A percentile compares a stretch with the other conserved stretches of the same genome.
phyloP scores from a whole-genome alignment of 139 green algal genomes.

The Haematococcus sp. region DNA sequence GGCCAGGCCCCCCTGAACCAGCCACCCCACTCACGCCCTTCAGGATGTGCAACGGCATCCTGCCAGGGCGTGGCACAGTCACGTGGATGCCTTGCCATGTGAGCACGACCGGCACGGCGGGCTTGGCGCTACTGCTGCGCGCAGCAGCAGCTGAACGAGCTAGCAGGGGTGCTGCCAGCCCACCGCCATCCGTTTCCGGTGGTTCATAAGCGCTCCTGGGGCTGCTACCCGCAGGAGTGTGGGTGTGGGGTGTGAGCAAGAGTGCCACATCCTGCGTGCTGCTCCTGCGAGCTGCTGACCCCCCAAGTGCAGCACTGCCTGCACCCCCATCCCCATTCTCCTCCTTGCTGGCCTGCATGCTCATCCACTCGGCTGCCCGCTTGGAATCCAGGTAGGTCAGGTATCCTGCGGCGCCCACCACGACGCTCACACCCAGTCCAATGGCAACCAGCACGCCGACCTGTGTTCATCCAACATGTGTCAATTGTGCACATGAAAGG shows the following conservation, averaged over 20 bases:
- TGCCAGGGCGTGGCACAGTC: slow-evolving; percentile 6
- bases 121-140: too few relatives aligned
- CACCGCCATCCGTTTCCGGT: neutral
- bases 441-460: slow-evolving; percentile 20
- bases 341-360: neutral
- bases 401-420: slow-evolving; percentile 9
- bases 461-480: neutral
- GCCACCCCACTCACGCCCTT: slow-evolving; percentile 44
- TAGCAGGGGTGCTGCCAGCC: neutral
- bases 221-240: neutral
- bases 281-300: neutral
- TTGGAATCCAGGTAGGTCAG: slow-evolving; percentile 30
- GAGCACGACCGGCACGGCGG: slow-evolving; percentile 19
- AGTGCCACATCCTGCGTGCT: neutral
- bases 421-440: slow-evolving; percentile 8
- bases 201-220: neutral
- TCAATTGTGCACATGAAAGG: too few relatives aligned
- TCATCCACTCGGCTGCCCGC: slow-evolving; percentile 13
- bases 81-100: slow-evolving; percentile 36
- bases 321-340: neutral
- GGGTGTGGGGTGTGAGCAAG: neutral
- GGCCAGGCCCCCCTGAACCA: slow-evolving; percentile 6
- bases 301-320: neutral
- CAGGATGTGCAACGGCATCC: slow-evolving; percentile 35
- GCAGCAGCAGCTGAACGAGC: too few relatives aligned